Percentiles rank a stretch among this genome's conserved stretches.
Evolutionary conservation across 257 asterid species (phyloP).

Genomic region (Cordia subcordata): DNA sequence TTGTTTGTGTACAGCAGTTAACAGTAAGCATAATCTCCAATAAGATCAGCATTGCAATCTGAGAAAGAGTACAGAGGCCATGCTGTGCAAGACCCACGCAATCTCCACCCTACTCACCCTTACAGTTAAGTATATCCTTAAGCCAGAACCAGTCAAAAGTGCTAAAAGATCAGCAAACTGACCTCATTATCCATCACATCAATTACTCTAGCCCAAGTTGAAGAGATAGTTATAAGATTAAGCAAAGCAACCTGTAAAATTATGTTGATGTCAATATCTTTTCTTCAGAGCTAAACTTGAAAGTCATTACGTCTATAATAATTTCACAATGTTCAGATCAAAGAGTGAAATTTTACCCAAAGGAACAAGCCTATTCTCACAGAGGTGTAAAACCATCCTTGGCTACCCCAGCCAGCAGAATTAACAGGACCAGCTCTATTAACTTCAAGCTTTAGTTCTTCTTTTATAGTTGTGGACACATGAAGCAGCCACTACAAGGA

Average conservation of each 20-base stretch:
- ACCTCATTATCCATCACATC: conserved; percentile 99
- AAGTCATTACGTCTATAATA: conserved; percentile 6
- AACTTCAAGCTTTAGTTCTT: conserved; percentile 64
- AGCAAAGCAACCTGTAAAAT: conserved; percentile 80
- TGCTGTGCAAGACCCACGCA: background rate
- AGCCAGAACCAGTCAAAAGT: background rate
- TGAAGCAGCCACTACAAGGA: conserved; percentile 43
- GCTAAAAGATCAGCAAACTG: conserved; percentile 20
- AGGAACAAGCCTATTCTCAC: conserved; percentile 89
- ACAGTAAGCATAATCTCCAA: background rate
- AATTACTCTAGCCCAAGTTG: conserved; percentile 97
- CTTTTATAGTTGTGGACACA: conserved; percentile 45
- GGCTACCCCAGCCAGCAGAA: conserved; percentile 56
- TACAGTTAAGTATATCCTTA: background rate
- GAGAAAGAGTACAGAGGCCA: too few relatives aligned
- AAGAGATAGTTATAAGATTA: conserved; percentile 93
- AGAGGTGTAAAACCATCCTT: conserved; percentile 74
- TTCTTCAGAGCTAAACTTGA: conserved; percentile 8
- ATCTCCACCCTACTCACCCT: background rate
- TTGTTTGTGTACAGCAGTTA: conserved; percentile 3
- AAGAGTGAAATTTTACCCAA: conserved; percentile 57
- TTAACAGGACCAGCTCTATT: conserved; percentile 34
- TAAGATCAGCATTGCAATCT: background rate
- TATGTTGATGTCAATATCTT: conserved; percentile 8
- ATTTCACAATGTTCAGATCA: conserved; percentile 14